phyloP scores from a whole-genome alignment of 1,284 basidiomycete species.

The Malassezia psittaci region DNA sequence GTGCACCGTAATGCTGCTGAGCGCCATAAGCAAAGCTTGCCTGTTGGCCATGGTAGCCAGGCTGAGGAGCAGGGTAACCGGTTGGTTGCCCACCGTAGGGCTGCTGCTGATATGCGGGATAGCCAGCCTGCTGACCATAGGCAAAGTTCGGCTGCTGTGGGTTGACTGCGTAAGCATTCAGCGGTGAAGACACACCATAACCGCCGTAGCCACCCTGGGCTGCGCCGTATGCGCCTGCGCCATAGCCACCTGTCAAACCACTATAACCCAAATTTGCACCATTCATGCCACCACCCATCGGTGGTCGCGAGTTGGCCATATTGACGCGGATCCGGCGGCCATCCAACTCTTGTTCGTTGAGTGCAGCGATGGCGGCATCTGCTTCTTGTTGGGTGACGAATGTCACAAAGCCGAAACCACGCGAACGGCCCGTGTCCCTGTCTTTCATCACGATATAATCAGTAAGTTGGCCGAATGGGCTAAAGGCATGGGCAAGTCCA shows the following conservation, averaged over 20 bases:
- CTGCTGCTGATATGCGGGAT: conserved; percentile 32
- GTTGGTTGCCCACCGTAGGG: conserved; percentile 28
- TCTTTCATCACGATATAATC: conserved; percentile 74
- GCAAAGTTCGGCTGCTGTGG: conserved; percentile 26
- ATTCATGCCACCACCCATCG: conserved; percentile 19
- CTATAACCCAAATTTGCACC: conserved; percentile 32
- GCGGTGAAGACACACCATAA: conserved; percentile 11
- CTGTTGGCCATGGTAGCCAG: conserved; percentile 25
- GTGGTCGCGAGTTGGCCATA: conserved; percentile 71
- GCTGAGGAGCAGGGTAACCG: conserved; percentile 27
- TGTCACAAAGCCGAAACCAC: conserved; percentile 76
- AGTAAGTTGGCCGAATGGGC: conserved; percentile 43
- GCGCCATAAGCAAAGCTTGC: conserved; percentile 25
- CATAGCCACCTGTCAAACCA: conserved; percentile 43
- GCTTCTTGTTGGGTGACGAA: conserved; percentile 57
- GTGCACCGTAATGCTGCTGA: conserved; percentile 10
- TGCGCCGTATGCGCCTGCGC: conserved; percentile 35
- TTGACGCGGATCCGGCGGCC: conserved; percentile 82
- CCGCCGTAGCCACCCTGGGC: conserved; percentile 28
- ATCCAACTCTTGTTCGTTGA: conserved; percentile 89
- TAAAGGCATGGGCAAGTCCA: conserved; percentile 44
- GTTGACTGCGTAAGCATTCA: not conserved
- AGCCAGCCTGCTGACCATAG: conserved; percentile 25
- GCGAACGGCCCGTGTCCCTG: conserved; percentile 87
- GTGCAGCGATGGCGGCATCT: conserved; percentile 62